Evolutionary conservation across 2,329 filamentous ascomycete genomes (phyloP).

Genomic region (Cadophora gregata): DNA sequence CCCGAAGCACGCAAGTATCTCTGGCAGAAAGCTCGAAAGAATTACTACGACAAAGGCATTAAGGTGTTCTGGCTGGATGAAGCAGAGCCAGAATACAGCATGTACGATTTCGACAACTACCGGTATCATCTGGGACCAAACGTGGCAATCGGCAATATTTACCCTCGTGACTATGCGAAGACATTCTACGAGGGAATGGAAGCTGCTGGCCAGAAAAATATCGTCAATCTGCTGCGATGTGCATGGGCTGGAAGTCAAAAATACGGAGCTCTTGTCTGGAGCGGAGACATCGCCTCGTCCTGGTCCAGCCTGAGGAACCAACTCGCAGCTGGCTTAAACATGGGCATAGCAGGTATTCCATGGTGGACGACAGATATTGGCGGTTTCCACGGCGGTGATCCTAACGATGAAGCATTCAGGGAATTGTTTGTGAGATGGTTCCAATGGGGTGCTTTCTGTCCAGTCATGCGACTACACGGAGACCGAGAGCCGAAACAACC

Average conservation of each 20-base stretch:
- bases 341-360: conserved; percentile 67
- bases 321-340: conserved; percentile 67
- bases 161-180: conserved; percentile 61
- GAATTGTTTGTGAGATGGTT: conserved; percentile 73
- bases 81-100: conserved; percentile 68
- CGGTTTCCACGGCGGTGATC: conserved; percentile 70
- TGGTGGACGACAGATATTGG: conserved; percentile 78
- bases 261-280: conserved; percentile 70
- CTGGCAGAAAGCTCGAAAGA: conserved; percentile 62
- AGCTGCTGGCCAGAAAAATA: conserved; percentile 57
- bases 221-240: conserved; percentile 65
- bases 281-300: conserved; percentile 68
- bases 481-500: conserved; percentile 65
- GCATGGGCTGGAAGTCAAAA: conserved; percentile 66
- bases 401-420: conserved; percentile 59
- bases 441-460: conserved; percentile 71
- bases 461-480: conserved; percentile 71
- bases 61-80: conserved; percentile 73
- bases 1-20: conserved; percentile 62
- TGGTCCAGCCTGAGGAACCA: conserved; percentile 66
- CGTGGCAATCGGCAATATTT: conserved; percentile 64
- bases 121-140: conserved; percentile 63
- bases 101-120: conserved; percentile 72
- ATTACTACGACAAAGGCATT: conserved; percentile 68
- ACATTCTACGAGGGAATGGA: conserved; percentile 65